phyloP scores from a whole-genome alignment of 768 basidiomycete genomes.

The Tricholoma hemisulphureum region DNA sequence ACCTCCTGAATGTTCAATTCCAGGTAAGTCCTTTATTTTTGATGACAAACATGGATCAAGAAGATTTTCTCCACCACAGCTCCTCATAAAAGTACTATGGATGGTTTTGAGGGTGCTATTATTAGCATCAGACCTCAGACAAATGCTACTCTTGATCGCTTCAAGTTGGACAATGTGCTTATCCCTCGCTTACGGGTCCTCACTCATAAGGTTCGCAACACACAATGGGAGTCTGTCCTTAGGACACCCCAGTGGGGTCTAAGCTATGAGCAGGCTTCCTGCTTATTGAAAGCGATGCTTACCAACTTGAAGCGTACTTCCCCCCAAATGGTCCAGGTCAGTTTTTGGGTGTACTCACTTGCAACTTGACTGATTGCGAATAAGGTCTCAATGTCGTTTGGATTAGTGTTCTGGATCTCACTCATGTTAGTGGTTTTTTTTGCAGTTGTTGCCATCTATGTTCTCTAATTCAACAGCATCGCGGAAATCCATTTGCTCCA shows the following conservation, averaged over 20 bases:
- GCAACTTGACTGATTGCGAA: neutral
- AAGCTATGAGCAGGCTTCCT: slow-evolving; percentile 5
- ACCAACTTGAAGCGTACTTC: neutral
- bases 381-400: neutral
- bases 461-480: neutral
- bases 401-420: neutral
- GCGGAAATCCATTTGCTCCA: too few species aligned
- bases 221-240: neutral
- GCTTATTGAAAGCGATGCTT: slow-evolving; percentile 1
- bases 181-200: neutral
- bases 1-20: too few species aligned
- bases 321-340: neutral
- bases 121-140: too few species aligned
- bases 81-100: too few species aligned
- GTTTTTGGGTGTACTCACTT: neutral
- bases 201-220: neutral
- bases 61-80: too few species aligned
- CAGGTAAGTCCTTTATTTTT: too few species aligned
- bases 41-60: too few species aligned
- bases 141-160: too few species aligned
- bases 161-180: neutral
- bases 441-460: neutral
- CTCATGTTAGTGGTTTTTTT: neutral
- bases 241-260: slow-evolving; percentile 3
- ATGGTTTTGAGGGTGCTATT: too few species aligned